Base-by-base conservation (phyloP, 495 filamentous ascomycete genomes). In the Daldinia grandis region DNA sequence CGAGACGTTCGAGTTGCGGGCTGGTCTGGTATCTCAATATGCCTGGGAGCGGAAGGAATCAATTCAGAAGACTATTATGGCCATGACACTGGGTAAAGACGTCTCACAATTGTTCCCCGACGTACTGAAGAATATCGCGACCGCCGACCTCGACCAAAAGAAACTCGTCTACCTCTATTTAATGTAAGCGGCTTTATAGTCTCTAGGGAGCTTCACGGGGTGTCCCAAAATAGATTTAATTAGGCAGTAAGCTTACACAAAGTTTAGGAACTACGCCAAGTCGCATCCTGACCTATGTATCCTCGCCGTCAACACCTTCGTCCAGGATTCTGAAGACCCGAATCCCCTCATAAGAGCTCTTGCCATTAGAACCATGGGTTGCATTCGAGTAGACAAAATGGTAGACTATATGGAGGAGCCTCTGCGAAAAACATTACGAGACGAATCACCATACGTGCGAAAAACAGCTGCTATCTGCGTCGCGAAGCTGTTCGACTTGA, bases 321-420 rank as follows among this genome's bases (percentile, higher is more conserved):
- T 98, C 19, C 95, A 99, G 86, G 95, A 99, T 76, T 94, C 95
- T 8, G 95, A 99, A 87, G 95, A 99, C 78, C 95, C 95, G 57
- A 99, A 99, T 77, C 95, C 95, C 2, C 86, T 99, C 5, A 93
- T 99, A 71, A 86, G 96, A 79, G 95, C 95, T 17, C 85, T 99
- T 14, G 95, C 95, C 49, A 97, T 99, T 76, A 87, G 95, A 42
- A 99, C 95, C n/a, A 99, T 99, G 95, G 95, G 95, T 27, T 98
- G 95, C 79, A 98, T 99, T 66, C 87, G 95, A 44, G 95, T 99
- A 66, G 95, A 98, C 68, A 99, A 99, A 81, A 99, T 99, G 91
- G 92, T 98, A 68, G 96, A 99, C 76, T 99, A 99, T 78, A 98
- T 98, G 95, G 95, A 99, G 80, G 95, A 98, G 78, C 95, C 95